phyloP scores from a whole-genome alignment of 805 yeast species.

The Schwanniomyces sp. region DNA sequence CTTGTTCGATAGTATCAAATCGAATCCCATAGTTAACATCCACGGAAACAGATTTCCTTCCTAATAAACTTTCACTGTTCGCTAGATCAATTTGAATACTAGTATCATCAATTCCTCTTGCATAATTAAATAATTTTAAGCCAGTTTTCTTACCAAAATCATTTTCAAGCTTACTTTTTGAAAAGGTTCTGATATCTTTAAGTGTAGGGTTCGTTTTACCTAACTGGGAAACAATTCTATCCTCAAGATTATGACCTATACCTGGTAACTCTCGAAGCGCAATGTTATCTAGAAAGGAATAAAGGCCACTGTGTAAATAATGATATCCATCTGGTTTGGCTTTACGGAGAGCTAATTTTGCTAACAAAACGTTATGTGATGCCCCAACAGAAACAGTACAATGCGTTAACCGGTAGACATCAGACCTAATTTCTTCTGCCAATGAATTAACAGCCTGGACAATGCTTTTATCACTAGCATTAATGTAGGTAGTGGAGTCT shows the following conservation, averaged over 20 bases:
- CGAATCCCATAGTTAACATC: conserved; percentile 93
- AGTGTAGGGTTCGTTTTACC: conserved; percentile 26
- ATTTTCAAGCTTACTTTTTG: conserved; percentile 36
- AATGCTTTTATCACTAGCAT: conserved; percentile 5
- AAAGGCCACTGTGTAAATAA: conserved; percentile 30
- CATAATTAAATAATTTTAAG: conserved; percentile 53
- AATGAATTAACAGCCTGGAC: conserved; percentile 16
- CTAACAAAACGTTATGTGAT: conserved; percentile 71
- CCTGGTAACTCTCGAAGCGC: conserved; percentile 55
- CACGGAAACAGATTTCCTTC: conserved; percentile 76
- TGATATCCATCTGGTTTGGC: conserved; percentile 81
- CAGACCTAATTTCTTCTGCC: conserved; percentile 35
- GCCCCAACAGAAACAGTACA: conserved; percentile 82
- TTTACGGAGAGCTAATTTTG: conserved; percentile 66
- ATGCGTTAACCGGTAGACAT: conserved; percentile 44
- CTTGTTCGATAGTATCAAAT: conserved; percentile 58
- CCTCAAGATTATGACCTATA: conserved; percentile 45
- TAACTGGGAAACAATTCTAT: not conserved
- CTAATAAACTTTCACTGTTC: conserved; percentile 44
- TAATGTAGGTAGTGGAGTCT: conserved; percentile 48
- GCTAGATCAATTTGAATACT: conserved; percentile 52
- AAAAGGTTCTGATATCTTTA: conserved; percentile 34
- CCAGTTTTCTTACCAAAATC: conserved; percentile 75
- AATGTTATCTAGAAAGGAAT: conserved; percentile 35
- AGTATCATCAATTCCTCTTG: conserved; percentile 68